Percentiles rank a stretch among this genome's conserved stretches.
These are phyloP conservation scores for Bathelium albidoporum DNA, from an alignment of 495 filamentous ascomycete species.

Conservation along the genomic window DNA sequence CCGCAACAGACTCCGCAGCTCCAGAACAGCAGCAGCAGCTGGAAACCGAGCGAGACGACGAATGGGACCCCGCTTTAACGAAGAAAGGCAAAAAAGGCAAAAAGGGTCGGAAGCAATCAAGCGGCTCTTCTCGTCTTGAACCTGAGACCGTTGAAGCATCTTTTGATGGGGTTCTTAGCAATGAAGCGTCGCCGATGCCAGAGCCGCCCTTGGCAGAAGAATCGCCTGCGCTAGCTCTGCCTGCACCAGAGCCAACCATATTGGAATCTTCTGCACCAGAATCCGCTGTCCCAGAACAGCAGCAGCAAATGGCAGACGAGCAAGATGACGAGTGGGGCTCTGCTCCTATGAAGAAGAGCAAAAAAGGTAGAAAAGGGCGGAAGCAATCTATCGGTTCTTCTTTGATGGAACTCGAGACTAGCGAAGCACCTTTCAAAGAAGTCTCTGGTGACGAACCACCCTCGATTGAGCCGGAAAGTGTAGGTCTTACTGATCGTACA, in stretches of 20 bases:
- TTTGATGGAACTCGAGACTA: neutral
- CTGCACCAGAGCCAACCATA: no score
- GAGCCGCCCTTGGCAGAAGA: neutral
- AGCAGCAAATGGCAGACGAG: neutral
- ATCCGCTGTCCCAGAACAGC: conserved; percentile 1
- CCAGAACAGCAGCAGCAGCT: conserved; percentile 3
- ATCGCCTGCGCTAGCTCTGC: neutral
- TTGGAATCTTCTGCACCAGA: no score
- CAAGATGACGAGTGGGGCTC: neutral
- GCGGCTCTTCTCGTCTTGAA: neutral
- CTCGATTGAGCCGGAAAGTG: neutral
- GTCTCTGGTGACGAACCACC: neutral
- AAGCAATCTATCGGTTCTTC: neutral
- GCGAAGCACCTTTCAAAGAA: neutral
- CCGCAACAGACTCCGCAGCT: neutral
- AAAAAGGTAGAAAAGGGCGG: conserved; percentile 9
- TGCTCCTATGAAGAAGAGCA: conserved; percentile 4
- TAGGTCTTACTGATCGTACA: no score
- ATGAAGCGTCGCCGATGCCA: neutral
- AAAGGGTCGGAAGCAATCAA: conserved; percentile 1
- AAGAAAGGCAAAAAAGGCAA: conserved; percentile 11
- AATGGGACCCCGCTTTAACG: neutral
- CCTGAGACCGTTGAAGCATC: neutral
- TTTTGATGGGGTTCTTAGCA: neutral
- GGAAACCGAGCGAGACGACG: neutral